Evolutionary conservation across 331 rosid genomes (phyloP), one percentile per base, ranked within the genome.

Genomic region (Acacia pycnantha): DNA sequence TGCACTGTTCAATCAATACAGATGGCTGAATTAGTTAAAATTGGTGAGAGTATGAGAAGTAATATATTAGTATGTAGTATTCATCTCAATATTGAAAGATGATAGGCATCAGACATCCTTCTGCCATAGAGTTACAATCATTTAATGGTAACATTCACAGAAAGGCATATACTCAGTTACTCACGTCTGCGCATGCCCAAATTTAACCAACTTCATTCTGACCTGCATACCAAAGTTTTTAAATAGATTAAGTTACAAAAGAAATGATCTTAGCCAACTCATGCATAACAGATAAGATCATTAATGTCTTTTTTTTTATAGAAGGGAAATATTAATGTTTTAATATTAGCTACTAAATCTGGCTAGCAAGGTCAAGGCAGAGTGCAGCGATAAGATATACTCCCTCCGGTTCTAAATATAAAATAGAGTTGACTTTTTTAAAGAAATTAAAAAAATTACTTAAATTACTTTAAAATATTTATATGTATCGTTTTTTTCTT

Each of bases 141-240:
- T 4, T 43, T 43, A 82, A 74, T 44, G 82, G 76, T 58, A 78
- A 77, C 26, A 24, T 64, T 50, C 69, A 82, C 29, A 78, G 80
- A 84, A 81, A 68, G 76, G 67, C 11, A 64, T 31, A 82, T 74
- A 82, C 93, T 79, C 77, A 92, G 41, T 37, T 37, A 37, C 41
- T 37, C 41, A 37, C 99, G 92, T 92, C 84, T 96, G 99, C 73
- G 97, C 88, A 90, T 91, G 99, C 77, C 99, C 98, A 12, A 87
- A 90, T 68, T 88, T 93, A 72, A 54, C 67, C 83, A 95, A 88
- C 92, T 95, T 95, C 94, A 92, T 90, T 88, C 87, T 95, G 78
- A 95, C 91, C 99, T 96, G 97, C 88, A 85, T 46, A 37, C 56
- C 78, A 83, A 84, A 84, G 40, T 82, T 86, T 74, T 67, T 16